phyloP scores from a whole-genome alignment of 495 filamentous ascomycete genomes.

The Gamarada debralockiae region DNA sequence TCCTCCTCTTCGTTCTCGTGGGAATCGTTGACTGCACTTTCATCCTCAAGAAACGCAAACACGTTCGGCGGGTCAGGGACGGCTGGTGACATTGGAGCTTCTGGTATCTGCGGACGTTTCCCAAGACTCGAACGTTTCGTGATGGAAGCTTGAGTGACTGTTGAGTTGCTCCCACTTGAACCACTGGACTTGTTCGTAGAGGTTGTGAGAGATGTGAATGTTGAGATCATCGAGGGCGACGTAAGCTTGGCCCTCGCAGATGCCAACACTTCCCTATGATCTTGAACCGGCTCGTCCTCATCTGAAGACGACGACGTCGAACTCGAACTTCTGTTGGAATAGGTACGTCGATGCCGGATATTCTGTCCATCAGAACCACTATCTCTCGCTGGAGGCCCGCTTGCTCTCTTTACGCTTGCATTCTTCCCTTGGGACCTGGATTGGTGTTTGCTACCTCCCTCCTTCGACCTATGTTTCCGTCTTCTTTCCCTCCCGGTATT shows the following conservation, averaged over 20 bases:
- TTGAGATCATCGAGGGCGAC: constrained; percentile 25
- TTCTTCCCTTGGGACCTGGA: constrained; percentile 13
- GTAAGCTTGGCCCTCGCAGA: constrained; percentile 19
- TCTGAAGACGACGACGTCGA: constrained; percentile 24
- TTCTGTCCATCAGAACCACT: constrained; percentile 5
- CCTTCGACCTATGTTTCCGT: constrained; percentile 3
- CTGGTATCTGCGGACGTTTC: constrained; percentile 8
- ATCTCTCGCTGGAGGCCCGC: neutral
- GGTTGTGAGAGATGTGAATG: constrained; percentile 20
- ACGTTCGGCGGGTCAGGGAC: constrained; percentile 25
- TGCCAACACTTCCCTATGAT: constrained; percentile 23
- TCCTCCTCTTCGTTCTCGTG: constrained; percentile 9
- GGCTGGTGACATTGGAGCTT: constrained; percentile 21
- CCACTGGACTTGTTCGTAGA: constrained; percentile 25
- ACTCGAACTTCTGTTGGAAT: constrained; percentile 13
- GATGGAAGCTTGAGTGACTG: constrained; percentile 29
- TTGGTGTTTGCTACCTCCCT: constrained; percentile 9
- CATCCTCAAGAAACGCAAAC: constrained; percentile 20
- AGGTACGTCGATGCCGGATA: constrained; percentile 4
- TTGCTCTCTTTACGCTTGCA: constrained; percentile 3
- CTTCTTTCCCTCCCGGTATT: constrained; percentile 13
- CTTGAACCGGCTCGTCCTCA: constrained; percentile 24
- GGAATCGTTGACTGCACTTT: neutral
- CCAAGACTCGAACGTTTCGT: constrained; percentile 15
- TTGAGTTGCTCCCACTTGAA: constrained; percentile 33